Base-by-base conservation (phyloP, 441 rosid species). In the Biscutella laevigata region DNA sequence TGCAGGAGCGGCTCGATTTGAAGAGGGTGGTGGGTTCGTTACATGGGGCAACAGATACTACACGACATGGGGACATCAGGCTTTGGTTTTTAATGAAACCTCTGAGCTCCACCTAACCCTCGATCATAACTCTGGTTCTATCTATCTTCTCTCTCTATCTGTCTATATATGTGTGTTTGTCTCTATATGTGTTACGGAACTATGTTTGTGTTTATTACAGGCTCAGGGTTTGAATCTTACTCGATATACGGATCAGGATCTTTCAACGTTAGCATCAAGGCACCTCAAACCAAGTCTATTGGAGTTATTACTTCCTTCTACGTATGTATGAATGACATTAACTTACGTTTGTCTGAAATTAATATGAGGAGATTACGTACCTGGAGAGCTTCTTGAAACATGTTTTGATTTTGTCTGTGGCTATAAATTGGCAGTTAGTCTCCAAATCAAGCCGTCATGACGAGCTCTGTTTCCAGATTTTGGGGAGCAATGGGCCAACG, bases 401-500 rank as follows among this genome's bases (percentile, higher is more conserved):
- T 41, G 22, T 21, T 42, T 32, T 41, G 55, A 41, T 48, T 3
- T 38, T 53, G 42, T 36, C 42, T 46, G n/a, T n/a, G n/a, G 44
- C 12, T 59, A 34, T 43, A 29, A n/a, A n/a, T n/a, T 42, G 33
- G 27, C 71, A 77, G 79, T 36, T 71, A 53, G 21, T 26, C 41
- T 75, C 77, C 34, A 40, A 29, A 8, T 27, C 70, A 26, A 28
- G 46, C 21, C 61, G 69, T 6, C 71, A 62, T 12, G 80, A 72
- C 25, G 78, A 77, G 69, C 33, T 77, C 46, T 69, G 69, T 64
- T 64, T 74, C 29, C 73, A 74, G 73, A 64, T 77, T 26, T 43
- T 70, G 46, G 77, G 80, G 7, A 42, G 59, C 54, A 48, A 64
- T n/a, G 72, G 72, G 25, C 22, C 54, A 11, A 65, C 62, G 47